Base-by-base conservation (phyloP, 2,329 filamentous ascomycete genomes). In the Cladophialophora chaetospira region DNA sequence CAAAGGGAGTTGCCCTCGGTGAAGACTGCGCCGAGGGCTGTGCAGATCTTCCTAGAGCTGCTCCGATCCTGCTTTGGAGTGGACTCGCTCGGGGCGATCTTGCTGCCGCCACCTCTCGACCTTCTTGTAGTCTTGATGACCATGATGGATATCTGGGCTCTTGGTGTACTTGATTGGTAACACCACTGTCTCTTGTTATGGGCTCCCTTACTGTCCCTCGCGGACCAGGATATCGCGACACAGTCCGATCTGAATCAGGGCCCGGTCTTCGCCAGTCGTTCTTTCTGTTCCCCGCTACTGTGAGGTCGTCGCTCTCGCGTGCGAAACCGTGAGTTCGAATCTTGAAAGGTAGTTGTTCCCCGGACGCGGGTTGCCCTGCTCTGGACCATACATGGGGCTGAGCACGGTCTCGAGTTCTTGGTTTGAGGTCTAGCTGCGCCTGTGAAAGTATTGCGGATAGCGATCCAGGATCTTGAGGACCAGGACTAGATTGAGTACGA, bases 401-500 rank as follows among this genome's bases (percentile, higher is more conserved):
- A 25, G 26, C 8, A 6, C 25, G 35, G 23, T 29, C 21, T 8
- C 48, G 25, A 21, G 25, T 21, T 21, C 23, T 26, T 43, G 33
- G 15, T 40, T 38, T 35, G 35, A 17, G n/a, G 1, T 28, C 80
- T 77, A 26, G 75, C 71, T 68, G 80, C 79, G 65, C 76, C 65
- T 19, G 75, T 77, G 3, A 82, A 71, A n/a, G 82, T 67, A 1
- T 77, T 78, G 63, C 81, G 81, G 15, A 77, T 74, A 23, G 72
- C 75, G 66, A 82, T 31, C 23, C 17, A 35, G 23, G 48, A 42
- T 28, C 23, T 6, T 35, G 2, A 31, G 48, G 25, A 15, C 48
- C 25, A 8, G 25, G 21, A 17, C 9, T 11, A 17, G n/a, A 13
- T 42, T 15, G 35, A 15, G 17, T 9, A 11, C 11, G 15, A 10